Base-by-base conservation (phyloP, 2,329 filamentous ascomycete species). In the Aureobasidium mangrovei region DNA sequence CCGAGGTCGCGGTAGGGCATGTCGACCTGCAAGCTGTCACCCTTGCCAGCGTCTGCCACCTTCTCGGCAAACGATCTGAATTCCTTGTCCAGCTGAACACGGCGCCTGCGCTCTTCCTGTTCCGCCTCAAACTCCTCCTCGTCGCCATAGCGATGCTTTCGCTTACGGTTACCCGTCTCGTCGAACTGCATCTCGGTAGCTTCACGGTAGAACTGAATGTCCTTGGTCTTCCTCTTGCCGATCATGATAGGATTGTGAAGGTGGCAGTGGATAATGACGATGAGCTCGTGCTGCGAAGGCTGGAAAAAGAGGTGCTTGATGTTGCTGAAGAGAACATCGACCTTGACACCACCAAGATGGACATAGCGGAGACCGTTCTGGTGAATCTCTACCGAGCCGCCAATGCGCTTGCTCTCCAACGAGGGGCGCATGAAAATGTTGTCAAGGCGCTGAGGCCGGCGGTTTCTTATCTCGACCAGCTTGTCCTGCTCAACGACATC, bases 401-500 rank as follows among this genome's bases (percentile, higher is more conserved):
- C 88, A 31, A 98, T 88, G 64, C 93, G 89, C 74, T 98, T 98
- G 64, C 91, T 91, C 71, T 98, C 93, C 77, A 97, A 84, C 0
- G 90, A 89, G 47, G 93, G 93, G 55, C 93, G 88, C 61, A 98
- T 88, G 69, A 91, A 98, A 63, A 98, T 89, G 67, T 96, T 93
- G 58, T 95, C 88, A 64, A 98, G 79, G 58, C 91, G 86, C 61
- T 86, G 82, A 33, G 93, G 93, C 55, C 93, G 88, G 60, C 93
- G 90, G 71, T 87, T 95, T 76, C 93, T 81, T 62, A 97, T 91
- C 67, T 96, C 91, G 61, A 94, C 77, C 51, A 98, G 82, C 75
- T 98, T 98, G 69, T 98, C 93, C 70, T 98, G 93, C 71, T 97
- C 93, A 4, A 98, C 91, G 26, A 98, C 93, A 70, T 98, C 93